These are phyloP conservation scores for Pittosporum tobira DNA, from an alignment of 129 eudicot genomes.

Conservation along the genomic window DNA sequence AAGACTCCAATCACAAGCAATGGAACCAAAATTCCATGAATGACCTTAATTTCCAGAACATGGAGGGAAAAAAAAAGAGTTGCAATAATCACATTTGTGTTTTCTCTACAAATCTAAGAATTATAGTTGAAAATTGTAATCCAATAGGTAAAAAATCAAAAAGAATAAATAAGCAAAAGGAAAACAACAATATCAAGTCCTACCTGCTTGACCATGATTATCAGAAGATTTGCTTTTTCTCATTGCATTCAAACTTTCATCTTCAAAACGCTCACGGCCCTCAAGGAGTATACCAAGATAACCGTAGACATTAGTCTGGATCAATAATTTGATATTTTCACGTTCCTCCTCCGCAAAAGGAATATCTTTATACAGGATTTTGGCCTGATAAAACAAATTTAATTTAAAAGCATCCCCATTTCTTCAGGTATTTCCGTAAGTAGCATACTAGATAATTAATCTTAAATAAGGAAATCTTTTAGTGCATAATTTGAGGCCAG, in stretches of 20 bases:
- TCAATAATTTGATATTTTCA: constrained; percentile 60
- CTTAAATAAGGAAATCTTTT: neutral
- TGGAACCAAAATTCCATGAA: neutral
- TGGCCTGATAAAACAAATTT: constrained; percentile 45
- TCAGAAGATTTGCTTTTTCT: constrained; percentile 24
- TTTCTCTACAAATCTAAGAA: neutral
- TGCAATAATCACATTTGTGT: neutral
- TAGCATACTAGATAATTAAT: neutral
- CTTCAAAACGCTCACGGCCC: constrained; percentile 97
- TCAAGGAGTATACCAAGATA: constrained; percentile 90
- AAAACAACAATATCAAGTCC: neutral
- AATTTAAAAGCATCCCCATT: neutral
- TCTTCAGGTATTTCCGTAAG: neutral
- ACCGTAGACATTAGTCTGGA: constrained; percentile 79
- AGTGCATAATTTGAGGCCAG: neutral
- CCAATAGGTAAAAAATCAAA: neutral
- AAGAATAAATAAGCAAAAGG: neutral
- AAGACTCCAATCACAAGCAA: neutral
- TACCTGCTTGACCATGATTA: constrained; percentile 24
- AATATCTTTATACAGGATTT: constrained; percentile 67
- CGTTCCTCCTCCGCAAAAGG: constrained; percentile 89
- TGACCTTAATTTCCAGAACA: neutral
- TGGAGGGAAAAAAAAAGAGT: neutral
- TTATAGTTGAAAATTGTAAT: neutral
- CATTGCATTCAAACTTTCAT: constrained; percentile 48